These are phyloP conservation scores for Eremothecium sinecaudum DNA, from an alignment of 1,139 yeast species.

Conservation along the genomic window DNA sequence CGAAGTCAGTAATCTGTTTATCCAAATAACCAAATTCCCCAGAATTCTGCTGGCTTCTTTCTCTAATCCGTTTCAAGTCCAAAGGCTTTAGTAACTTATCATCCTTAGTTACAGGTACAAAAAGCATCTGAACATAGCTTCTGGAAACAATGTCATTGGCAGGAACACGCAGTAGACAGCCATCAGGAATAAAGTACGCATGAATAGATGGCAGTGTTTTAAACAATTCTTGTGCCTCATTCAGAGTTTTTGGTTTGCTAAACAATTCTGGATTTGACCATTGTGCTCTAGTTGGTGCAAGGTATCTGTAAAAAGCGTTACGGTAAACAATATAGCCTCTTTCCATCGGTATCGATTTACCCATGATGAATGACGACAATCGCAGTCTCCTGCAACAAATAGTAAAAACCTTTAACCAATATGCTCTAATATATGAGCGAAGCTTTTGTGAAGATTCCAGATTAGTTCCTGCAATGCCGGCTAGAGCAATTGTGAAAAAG, in stretches of 20 bases:
- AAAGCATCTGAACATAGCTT: slow-evolving; percentile 51
- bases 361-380: slow-evolving; percentile 70
- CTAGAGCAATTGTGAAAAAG: slow-evolving; percentile 6
- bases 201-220: slow-evolving; percentile 33
- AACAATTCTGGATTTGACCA: slow-evolving; percentile 46
- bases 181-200: slow-evolving; percentile 65
- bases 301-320: slow-evolving; percentile 36
- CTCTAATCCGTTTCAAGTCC: slow-evolving; percentile 32
- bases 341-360: slow-evolving; percentile 60
- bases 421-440: slow-evolving; percentile 35
- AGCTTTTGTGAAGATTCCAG: slow-evolving; percentile 24
- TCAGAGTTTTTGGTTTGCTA: slow-evolving; percentile 44
- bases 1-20: slow-evolving; percentile 40
- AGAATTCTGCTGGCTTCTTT: slow-evolving; percentile 25
- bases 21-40: slow-evolving; percentile 50
- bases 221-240: slow-evolving; percentile 41
- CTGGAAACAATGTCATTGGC: slow-evolving; percentile 67
- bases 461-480: slow-evolving; percentile 14
- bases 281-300: slow-evolving; percentile 29
- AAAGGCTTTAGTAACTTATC: slow-evolving; percentile 51
- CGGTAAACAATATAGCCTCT: slow-evolving; percentile 63
- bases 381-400: slow-evolving; percentile 50
- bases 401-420: slow-evolving; percentile 59
- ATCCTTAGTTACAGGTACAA: slow-evolving; percentile 74
- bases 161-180: slow-evolving; percentile 79